These are phyloP conservation scores for Tulasnella sp. DNA, from an alignment of 768 basidiomycete species.

Conservation along the genomic window DNA sequence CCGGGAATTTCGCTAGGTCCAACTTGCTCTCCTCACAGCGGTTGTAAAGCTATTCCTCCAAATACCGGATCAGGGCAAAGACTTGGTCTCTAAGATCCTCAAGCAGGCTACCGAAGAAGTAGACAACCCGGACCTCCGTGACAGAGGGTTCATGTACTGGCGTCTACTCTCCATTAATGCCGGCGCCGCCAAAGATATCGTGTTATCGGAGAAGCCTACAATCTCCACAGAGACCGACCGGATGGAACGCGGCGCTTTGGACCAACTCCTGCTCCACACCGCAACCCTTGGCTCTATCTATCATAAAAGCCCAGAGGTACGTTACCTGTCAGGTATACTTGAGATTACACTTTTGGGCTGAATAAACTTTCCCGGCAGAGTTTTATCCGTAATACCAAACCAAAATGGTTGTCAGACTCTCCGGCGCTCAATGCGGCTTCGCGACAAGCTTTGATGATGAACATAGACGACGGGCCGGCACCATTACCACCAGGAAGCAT, in stretches of 20 bases:
- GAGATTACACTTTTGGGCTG: background rate
- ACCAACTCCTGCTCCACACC: slow-evolving; percentile 88
- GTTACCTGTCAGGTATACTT: slow-evolving; percentile 20
- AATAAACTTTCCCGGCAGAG: slow-evolving; percentile 43
- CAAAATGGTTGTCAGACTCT: slow-evolving; percentile 75
- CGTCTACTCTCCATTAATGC: slow-evolving; percentile 91
- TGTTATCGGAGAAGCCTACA: slow-evolving; percentile 85
- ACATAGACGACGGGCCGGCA: slow-evolving; percentile 2
- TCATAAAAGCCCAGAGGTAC: slow-evolving; percentile 92
- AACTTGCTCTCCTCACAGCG: slow-evolving; percentile 89
- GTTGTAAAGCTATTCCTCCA: slow-evolving; percentile 94
- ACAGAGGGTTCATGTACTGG: slow-evolving; percentile 99
- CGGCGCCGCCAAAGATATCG: slow-evolving; percentile 77
- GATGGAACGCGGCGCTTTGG: slow-evolving; percentile 93
- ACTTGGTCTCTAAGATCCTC: slow-evolving; percentile 86
- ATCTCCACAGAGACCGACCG: slow-evolving; percentile 98
- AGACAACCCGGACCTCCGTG: slow-evolving; percentile 95
- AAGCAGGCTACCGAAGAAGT: slow-evolving; percentile 97
- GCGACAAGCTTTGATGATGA: slow-evolving; percentile 11
- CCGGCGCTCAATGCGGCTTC: slow-evolving; percentile 73
- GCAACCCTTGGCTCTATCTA: slow-evolving; percentile 93
- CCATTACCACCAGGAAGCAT: slow-evolving; percentile 11
- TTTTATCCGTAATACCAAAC: slow-evolving; percentile 84
- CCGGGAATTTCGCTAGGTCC: slow-evolving; percentile 53
- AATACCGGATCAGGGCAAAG: slow-evolving; percentile 80